Base-by-base conservation (phyloP, 2,329 filamentous ascomycete species). In the Ascochyta clinopodiicola region DNA sequence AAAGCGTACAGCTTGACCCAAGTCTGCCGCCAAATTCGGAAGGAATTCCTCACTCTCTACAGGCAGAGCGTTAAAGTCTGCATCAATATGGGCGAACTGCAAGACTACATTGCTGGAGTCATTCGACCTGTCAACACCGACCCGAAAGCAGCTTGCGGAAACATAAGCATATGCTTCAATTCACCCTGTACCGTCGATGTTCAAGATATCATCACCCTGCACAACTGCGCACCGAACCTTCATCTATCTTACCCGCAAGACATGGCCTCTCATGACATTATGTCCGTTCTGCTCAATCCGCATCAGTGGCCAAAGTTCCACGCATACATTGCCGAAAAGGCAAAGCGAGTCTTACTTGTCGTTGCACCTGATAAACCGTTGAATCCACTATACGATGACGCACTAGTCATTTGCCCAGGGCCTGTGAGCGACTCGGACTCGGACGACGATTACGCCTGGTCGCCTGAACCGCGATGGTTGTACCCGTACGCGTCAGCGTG, bases 291-390 rank as follows among this genome's bases (percentile, higher is more conserved):
- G 2, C 17, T 50, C 10, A 31, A 50, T 22, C 22, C 31, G 9
- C 19, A 43, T 24, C 38, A 9, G 15, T 43, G 46, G 46, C 46
- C 38, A n/a, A 9, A 43, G 4, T 43, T 50, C 22, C 31, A 50
- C 21, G 22, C 46, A 9, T 50, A 42, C 31, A 50, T 49, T 7
- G 21, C 29, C 9, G 46, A 49, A 22, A 25, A 19, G 6, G 42
- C 46, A 13, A n/a, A 6, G 4, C 9, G 3, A 19, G 37, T 49
- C 9, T 13, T 35, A 15, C 22, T 49, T 13, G 21, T 24, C 4
- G 13, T 49, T 3, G 6, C 24, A 4, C 29, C 9, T n/a, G 27
- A 27, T 4, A 27, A 27, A 27, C 25, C 25, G 25, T 27, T 9
- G 6, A 9, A 27, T 9, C 25, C 25, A 27, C 2, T 5, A 27